Evolutionary conservation across 345 rosid species (phyloP), one percentile per base, ranked within the genome.

Genomic region (Corchorus olitorius): DNA sequence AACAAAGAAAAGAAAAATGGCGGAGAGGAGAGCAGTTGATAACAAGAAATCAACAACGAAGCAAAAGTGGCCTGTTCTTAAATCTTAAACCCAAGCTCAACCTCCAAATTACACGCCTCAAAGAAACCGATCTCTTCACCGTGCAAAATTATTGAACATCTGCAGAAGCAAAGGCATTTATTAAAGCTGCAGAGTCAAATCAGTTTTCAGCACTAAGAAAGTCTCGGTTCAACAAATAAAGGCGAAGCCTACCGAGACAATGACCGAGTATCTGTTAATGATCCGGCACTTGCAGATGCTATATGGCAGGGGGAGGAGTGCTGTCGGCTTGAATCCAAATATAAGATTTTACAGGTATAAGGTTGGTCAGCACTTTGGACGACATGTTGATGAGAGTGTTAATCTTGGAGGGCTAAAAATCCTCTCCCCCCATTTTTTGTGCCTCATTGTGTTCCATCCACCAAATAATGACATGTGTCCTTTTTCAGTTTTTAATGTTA

Each of bases 181-280:
- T 92, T 48, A 87, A 84, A 79, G 85, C 66, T 16, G 91, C 94
- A 5, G 99, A 93, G 84, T 82, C 94, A n/a, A 74, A 80, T 88
- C 1, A 98, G 97, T 64, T 93, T 93, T 81, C 85, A 73, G 56
- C 98, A 89, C 81, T 98, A 91, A 82, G 97, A 97, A 76, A 93
- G 97, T 82, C 98, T 86, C 75, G 98, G 99, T 7, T 98, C 99
- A 35, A 76, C 90, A 4, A n/a, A n/a, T n/a, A 87, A 84, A 77
- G 98, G 99, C 8, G 98, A 93, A 89, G 98, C 98, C 76, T 96
- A 83, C 64, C 83, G 98, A 56, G 99, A 96, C 79, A 92, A 93
- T 70, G 97, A 92, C 70, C 84, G 99, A 66, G 83, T 93, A 56
- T 84, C 92, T 22, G 92, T 86, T 48, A 81, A 86, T 27, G 97